phyloP scores from a whole-genome alignment of 768 basidiomycete species.

The Tricholoma saponaceum region DNA sequence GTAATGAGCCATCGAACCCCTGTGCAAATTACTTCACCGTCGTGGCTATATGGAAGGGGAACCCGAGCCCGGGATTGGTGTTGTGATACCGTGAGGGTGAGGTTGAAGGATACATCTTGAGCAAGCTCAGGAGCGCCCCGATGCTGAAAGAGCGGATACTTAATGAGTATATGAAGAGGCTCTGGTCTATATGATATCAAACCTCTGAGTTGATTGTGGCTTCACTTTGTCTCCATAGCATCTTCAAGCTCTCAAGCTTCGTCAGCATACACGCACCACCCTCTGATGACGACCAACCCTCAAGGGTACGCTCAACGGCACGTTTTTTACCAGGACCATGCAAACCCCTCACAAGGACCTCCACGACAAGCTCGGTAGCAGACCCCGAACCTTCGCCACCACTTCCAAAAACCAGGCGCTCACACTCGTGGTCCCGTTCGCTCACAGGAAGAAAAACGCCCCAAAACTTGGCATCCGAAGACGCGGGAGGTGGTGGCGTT shows the following conservation, averaged over 20 bases:
- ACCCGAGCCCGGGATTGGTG: constrained; percentile 76
- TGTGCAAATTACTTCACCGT: constrained; percentile 44
- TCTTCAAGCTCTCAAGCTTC: constrained; percentile 48
- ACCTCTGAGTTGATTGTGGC: constrained; percentile 22
- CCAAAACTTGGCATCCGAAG: constrained; percentile 74
- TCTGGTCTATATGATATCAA: constrained; percentile 1
- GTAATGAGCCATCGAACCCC: neutral
- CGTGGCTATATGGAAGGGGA: constrained; percentile 86
- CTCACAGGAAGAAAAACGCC: constrained; percentile 67
- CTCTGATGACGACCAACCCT: constrained; percentile 50
- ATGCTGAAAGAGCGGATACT: neutral
- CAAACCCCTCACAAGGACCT: constrained; percentile 49
- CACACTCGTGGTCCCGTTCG: constrained; percentile 55
- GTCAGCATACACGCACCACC: constrained; percentile 41
- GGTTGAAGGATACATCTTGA: constrained; percentile 80
- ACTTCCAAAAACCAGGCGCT: constrained; percentile 55
- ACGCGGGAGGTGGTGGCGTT: constrained; percentile 62
- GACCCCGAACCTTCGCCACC: constrained; percentile 47
- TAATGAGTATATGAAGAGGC: neutral
- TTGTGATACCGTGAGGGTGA: constrained; percentile 79
- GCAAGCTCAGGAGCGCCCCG: constrained; percentile 53
- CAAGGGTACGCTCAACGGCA: constrained; percentile 55
- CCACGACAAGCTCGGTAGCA: constrained; percentile 52
- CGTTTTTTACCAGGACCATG: constrained; percentile 43
- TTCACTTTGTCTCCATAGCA: constrained; percentile 28